phyloP scores from a whole-genome alignment of 768 basidiomycete genomes.

The Kwoniella dejecticola region DNA sequence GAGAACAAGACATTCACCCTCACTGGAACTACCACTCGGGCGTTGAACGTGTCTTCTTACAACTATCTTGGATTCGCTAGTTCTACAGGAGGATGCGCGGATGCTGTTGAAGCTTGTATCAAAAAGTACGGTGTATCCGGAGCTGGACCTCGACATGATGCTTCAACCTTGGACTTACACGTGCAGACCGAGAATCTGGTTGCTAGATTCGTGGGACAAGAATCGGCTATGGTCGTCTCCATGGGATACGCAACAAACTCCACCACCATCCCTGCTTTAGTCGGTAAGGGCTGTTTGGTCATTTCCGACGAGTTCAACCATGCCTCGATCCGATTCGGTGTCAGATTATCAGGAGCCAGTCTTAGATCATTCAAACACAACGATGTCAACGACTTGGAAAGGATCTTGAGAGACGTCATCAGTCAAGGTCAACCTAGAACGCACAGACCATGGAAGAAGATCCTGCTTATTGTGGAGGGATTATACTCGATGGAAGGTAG shows the following conservation, averaged over 20 bases:
- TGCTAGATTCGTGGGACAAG: constrained; percentile 83
- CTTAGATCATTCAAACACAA: constrained; percentile 97
- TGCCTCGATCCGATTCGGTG: constrained; percentile 89
- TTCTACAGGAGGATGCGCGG: constrained; percentile 86
- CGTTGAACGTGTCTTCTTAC: constrained; percentile 95
- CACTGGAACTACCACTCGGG: constrained; percentile 77
- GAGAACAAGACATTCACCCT: constrained; percentile 73
- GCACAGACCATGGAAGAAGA: constrained; percentile 99
- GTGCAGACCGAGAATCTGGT: constrained; percentile 78
- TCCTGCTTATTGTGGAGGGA: constrained; percentile 89
- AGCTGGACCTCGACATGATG: constrained; percentile 76
- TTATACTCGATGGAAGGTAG: constrained; percentile 99
- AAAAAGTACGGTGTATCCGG: constrained; percentile 76
- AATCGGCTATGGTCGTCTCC: constrained; percentile 84
- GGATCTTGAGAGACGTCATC: constrained; percentile 81
- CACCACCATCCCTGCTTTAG: constrained; percentile 86
- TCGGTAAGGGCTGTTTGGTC: constrained; percentile 85
- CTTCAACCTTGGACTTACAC: constrained; percentile 85
- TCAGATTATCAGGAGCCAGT: constrained; percentile 80
- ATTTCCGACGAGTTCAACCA: constrained; percentile 98
- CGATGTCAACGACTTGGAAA: constrained; percentile 80
- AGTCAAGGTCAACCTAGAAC: constrained; percentile 97
- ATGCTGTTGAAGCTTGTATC: constrained; percentile 84
- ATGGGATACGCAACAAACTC: constrained; percentile 64
- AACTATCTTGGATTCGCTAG: constrained; percentile 99